phyloP scores from a whole-genome alignment of 208 protist species.

The Wallacemonas sp. region DNA sequence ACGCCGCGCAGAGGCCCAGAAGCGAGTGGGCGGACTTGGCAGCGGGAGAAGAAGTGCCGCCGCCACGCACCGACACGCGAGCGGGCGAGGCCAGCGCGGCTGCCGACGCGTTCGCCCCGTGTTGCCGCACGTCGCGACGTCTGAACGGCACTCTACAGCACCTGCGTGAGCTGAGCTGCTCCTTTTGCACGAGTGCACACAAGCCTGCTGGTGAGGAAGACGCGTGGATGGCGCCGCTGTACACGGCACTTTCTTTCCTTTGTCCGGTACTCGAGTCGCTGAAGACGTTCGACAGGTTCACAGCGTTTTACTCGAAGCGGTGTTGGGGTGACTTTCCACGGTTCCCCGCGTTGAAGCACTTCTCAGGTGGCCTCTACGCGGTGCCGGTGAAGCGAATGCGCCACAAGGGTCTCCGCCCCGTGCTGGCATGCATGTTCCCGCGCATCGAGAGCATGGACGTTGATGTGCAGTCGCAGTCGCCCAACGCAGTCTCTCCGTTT shows the following conservation, averaged over 20 bases:
- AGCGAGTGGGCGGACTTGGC: background rate
- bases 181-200: too few relatives aligned
- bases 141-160: too few relatives aligned
- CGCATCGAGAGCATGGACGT: background rate
- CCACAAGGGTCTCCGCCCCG: background rate
- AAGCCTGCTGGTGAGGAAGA: background rate
- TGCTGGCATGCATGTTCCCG: background rate
- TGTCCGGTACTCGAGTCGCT: background rate
- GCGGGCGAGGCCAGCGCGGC: too few relatives aligned
- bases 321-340: background rate
- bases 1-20: background rate
- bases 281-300: background rate
- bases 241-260: background rate
- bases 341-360: background rate
- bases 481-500: background rate
- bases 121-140: too few relatives aligned
- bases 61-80: too few relatives aligned
- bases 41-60: background rate
- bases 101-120: too few relatives aligned
- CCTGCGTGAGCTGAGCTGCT: too few relatives aligned
- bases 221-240: background rate
- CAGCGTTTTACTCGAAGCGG: background rate
- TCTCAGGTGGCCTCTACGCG: background rate
- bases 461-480: background rate
- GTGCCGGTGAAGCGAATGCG: background rate